phyloP scores from a whole-genome alignment of 352 stramenopile species.

The Pythium myriotylum region DNA sequence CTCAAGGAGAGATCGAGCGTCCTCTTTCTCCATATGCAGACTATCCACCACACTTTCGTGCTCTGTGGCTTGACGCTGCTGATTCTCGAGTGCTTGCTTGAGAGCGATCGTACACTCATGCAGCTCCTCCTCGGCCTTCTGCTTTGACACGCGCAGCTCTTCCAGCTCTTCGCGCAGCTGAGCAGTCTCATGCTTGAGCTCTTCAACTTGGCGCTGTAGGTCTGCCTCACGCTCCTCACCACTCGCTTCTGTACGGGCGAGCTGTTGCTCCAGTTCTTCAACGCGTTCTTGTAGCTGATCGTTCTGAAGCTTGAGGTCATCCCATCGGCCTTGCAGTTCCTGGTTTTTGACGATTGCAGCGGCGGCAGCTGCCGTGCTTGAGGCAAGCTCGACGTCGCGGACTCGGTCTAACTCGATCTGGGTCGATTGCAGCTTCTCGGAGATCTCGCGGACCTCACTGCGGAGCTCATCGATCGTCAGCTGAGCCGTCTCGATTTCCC shows the following conservation, averaged over 20 bases:
- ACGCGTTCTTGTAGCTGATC: conserved; percentile 59
- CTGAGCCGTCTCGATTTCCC: conserved; percentile 32
- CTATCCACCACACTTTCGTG: conserved; percentile 49
- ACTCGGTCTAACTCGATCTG: conserved; percentile 51
- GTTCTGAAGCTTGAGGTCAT: conserved; percentile 56
- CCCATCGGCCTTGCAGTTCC: conserved; percentile 52
- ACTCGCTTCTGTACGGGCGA: conserved; percentile 40
- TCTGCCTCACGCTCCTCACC: conserved; percentile 47
- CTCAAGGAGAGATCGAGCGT: conserved; percentile 46
- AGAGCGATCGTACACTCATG: conserved; percentile 43
- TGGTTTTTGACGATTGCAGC: conserved; percentile 60
- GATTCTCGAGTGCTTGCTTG: conserved; percentile 47
- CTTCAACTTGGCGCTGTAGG: conserved; percentile 51
- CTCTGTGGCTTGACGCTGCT: conserved; percentile 39
- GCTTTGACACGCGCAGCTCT: conserved; percentile 47
- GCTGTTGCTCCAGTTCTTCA: conserved; percentile 54
- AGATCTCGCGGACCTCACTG: conserved; percentile 62
- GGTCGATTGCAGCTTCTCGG: conserved; percentile 46
- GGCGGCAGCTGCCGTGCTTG: conserved; percentile 46
- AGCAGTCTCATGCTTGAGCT: conserved; percentile 54
- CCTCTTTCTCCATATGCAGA: conserved; percentile 55
- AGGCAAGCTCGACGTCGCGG: conserved; percentile 46
- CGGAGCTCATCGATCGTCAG: conserved; percentile 47
- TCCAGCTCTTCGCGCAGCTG: conserved; percentile 52
- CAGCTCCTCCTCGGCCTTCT: conserved; percentile 54